Base-by-base conservation (phyloP, 163 green algal genomes). In the Chloromonas sp. region DNA sequence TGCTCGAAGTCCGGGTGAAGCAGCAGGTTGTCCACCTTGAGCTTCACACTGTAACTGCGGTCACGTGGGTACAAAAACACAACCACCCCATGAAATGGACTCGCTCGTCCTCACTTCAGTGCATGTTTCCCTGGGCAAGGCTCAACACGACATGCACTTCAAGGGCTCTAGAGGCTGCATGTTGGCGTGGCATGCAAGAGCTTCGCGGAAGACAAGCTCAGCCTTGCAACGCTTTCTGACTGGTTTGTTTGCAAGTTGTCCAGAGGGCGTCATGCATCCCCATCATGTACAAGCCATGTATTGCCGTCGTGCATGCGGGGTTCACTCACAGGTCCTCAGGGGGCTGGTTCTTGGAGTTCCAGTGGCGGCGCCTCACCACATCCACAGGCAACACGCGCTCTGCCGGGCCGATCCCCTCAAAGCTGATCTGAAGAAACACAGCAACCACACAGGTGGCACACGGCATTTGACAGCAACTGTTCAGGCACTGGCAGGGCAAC, bases 1-100 rank as follows among this genome's bases (percentile, higher is more conserved):
- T 83, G 76, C 74, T 89, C 88, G 58, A 91, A 87, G 84, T 91
- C 88, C 0, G 88, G 88, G 79, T 84, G 89, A 58, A 85, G 74
- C 82, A 91, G 81, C 71, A 91, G 74, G 82, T 91, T 91, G 60
- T 66, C 79, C 0, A 88, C 76, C 60, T 74, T 71, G 11, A 87
- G n/a, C 1, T 87, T 77, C 3, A 83, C 11, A 11, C 66, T 74
- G 74, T 8, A 80, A 11, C 14, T 80, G 74, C 74, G 5, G 14
- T 11, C 74, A 5, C 2, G 74, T 80, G 66, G 2, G 57, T n/a
- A 80, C 14, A 60, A 3, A n/a, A 13, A 3, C 14, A 80, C 15
- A 80, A n/a, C 8, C 13, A n/a, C 70, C 70, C 13, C 8, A 8
- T 8, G 8, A n/a, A 76, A 13, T 76, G 70, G 13, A 76, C 8